Evolutionary conservation across 2,329 filamentous ascomycete species (phyloP), one percentile per base, ranked within the genome.

Genomic region (Rasamsonia emersonii): DNA sequence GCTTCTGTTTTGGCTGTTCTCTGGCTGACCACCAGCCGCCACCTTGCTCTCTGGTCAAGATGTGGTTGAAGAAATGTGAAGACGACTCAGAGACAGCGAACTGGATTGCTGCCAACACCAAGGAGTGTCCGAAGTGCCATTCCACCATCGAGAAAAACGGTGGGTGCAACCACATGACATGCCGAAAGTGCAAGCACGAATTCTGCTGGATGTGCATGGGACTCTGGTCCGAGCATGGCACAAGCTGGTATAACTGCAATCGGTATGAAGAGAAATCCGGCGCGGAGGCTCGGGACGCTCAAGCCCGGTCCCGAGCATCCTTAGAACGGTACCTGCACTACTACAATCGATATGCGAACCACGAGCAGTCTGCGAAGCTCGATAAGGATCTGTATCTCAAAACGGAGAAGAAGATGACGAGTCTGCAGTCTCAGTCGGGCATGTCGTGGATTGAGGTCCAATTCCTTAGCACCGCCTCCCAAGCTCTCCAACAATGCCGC

Each of bases 151-250:
- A 98, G 63, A 98, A 98, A 74, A 98, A 98, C 45, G 88, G 88
- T 32, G 88, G 88, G 3, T 95, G 88, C 66, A 95, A 95, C 64
- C 88, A 95, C 59, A 95, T 95, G 88, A 95, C 88, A 0, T 95
- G 88, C 56, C 72, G 88, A 35, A 95, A 95, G 59, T 95, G 88
- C 66, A 86, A 86, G 51, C 80, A 95, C 53, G 88, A 95, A 53
- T 95, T 98, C 53, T 98, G 91, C 64, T 98, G 91, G 91, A 96
- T 98, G 83, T 98, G 91, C 53, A 98, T 98, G 91, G 91, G 91
- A 0, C 68, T 94, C 1, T 98, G 91, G 91, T 93, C 86, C 1
- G 91, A 98, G 61, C 91, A 98, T 56, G 91, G 91, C 41, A 98
- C 89, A 3, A 94, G 86, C 62, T 98, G 91, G 91, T 98, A 98